Base-by-base conservation (phyloP, 2,329 filamentous ascomycete species). In the Hypoxylon sp. region DNA sequence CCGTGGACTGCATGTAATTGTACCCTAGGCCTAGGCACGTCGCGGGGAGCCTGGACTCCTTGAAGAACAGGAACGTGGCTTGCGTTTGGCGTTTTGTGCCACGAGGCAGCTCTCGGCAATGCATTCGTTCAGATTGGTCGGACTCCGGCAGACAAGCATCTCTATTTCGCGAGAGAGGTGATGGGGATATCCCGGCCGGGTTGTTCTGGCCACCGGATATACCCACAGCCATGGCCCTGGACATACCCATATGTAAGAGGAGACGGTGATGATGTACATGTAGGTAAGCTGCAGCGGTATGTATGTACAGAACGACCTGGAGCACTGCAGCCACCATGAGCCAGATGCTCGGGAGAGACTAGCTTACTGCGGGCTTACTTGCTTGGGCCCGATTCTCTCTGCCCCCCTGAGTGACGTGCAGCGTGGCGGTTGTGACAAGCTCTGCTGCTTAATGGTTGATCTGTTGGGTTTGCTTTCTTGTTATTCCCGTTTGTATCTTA, bases 61-160 rank as follows among this genome's bases (percentile, higher is more conserved):
- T 5, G 11, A 5, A 13, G 28, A 25, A 25, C 14, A 30, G 28
- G 7, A 43, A 45, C 30, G n/a, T 28, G 57, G 41, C 46, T 60
- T 60, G 19, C 30, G 38, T 60, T 45, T 60, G 48, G 32, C 34
- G 57, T 48, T 25, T 28, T 17, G 46, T 60, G 46, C 45, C 46
- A 41, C 36, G 57, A 32, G 9, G 46, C 13, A n/a, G n/a, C 13
- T 50, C 23, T 45, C 28, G 38, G 13, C 19, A 43, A 56, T 32
- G 21, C 52, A 11, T 11, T 21, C 7, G 9, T 5, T 5, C 28
- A 30, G 36, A 45, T 56, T 56, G 25, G 52, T 45, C n/a, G 51
- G 11, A 13, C 38, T 9, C 14, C 17, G n/a, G 6, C 19, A 43
- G 17, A 17, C 10, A 43, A 43, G 38, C n/a, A n/a, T 19, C 38